Base-by-base conservation (phyloP, 805 yeast genomes). In the Yamadazyma ubonensis region DNA sequence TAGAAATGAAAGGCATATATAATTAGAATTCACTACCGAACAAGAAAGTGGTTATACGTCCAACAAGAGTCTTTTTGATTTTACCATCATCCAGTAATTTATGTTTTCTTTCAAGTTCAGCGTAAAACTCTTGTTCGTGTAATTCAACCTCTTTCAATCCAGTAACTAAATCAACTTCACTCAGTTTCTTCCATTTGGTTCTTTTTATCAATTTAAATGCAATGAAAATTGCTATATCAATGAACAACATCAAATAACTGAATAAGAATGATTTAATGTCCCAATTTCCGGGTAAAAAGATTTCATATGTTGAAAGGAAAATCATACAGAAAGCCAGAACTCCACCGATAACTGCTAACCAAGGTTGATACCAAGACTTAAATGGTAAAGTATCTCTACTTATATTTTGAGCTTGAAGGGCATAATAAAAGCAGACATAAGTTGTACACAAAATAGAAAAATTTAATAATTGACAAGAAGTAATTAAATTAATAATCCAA, bases 341-440 rank as follows among this genome's bases (percentile, higher is more conserved):
- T 6, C 58, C 49, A 3, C 52, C 69, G 47, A 58, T 45, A 45
- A 63, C 51, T 19, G 67, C 64, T 23, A 61, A 46, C 54, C 59
- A 64, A 12, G 71, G 70, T 41, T 63, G 68, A 54, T 54, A 36
- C 65, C 69, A 61, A 9, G 61, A 60, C 23, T 48, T 49, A 43
- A 59, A 62, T n/a, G 70, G 71, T 30, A 67, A 55, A 15, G 51
- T 44, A 12, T 51, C 57, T 47, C 65, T 52, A 5, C 55, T 26
- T 38, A 54, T 54, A 26, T 70, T 70, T 46, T 71, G 75, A 3
- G 62, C 71, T 44, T 58, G 67, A 56, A 70, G 47, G 0, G 71
- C 75, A 33, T 61, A 36, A 58, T 65, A 67, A 62, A 84, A 85
- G 49, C 74, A 71, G 35, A 83, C 63, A 62, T 79, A 82, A 5